Evolutionary conservation across 2,329 filamentous ascomycete genomes (phyloP).

Genomic region (Colletotrichum magnum): DNA sequence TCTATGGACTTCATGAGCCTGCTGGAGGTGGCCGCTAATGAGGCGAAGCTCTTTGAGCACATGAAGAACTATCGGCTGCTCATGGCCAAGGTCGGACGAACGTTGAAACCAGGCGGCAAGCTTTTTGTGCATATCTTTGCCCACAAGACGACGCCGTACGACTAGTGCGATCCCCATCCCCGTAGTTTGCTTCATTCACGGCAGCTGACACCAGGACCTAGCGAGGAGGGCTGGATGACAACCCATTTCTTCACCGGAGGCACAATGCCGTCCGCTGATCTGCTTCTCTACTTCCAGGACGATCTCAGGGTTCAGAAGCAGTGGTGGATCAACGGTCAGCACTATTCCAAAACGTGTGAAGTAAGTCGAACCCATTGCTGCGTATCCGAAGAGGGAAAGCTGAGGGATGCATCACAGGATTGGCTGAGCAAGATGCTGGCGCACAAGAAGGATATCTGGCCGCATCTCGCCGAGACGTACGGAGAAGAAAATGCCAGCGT

Average conservation of each 20-base stretch:
- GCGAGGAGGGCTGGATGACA: conserved; percentile 80
- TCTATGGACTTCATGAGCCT: background rate
- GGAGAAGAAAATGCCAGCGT: conserved; percentile 70
- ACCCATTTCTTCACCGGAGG: conserved; percentile 81
- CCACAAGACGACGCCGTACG: conserved; percentile 76
- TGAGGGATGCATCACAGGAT: conserved; percentile 54
- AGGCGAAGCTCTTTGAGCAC: conserved; percentile 75
- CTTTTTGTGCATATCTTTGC: conserved; percentile 79
- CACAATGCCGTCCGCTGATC: conserved; percentile 78
- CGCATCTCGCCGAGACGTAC: conserved; percentile 75
- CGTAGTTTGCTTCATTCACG: too few species aligned
- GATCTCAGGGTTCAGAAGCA: conserved; percentile 72
- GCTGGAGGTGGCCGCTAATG: background rate
- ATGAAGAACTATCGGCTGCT: conserved; percentile 83
- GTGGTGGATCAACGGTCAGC: conserved; percentile 79
- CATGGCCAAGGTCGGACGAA: conserved; percentile 72
- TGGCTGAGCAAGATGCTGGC: conserved; percentile 74
- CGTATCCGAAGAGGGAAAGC: conserved; percentile 18
- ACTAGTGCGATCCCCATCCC: conserved; percentile 58
- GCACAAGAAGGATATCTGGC: conserved; percentile 74
- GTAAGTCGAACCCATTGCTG: conserved; percentile 51
- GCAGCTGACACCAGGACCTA: conserved; percentile 3
- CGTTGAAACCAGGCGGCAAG: conserved; percentile 74
- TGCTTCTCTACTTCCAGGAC: conserved; percentile 76
- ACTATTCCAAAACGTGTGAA: conserved; percentile 80